Evolutionary conservation across 352 stramenopile species (phyloP).

Genomic region (Blastocystis sp.): DNA sequence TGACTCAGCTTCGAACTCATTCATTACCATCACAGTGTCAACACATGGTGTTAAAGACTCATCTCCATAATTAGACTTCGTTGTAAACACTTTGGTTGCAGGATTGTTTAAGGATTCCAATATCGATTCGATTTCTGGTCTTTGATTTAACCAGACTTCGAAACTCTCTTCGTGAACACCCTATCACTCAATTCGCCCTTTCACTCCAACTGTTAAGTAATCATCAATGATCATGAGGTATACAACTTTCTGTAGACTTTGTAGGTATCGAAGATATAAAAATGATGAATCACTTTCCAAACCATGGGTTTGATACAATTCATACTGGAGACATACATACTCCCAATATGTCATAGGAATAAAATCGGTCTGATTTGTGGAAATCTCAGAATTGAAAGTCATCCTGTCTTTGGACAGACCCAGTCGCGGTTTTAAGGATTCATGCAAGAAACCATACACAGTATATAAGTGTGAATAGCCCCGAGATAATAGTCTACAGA

Average conservation of each 20-base stretch:
- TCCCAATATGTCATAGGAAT: constrained; percentile 15
- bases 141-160: constrained; percentile 67
- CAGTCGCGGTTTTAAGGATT: neutral
- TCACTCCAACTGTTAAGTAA: neutral
- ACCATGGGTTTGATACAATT: neutral
- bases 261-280: constrained; percentile 25
- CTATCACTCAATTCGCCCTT: neutral
- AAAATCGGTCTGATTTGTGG: neutral
- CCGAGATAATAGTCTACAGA: constrained; percentile 27
- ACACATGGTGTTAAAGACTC: constrained; percentile 72
- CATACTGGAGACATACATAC: neutral
- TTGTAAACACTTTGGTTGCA: constrained; percentile 69
- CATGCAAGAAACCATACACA: constrained; percentile 14
- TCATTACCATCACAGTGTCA: neutral
- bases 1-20: neutral
- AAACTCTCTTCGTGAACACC: constrained; percentile 27
- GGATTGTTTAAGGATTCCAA: constrained; percentile 46
- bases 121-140: constrained; percentile 66
- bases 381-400: neutral
- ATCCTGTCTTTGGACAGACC: neutral
- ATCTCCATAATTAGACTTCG: constrained; percentile 81
- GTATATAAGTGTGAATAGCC: constrained; percentile 51
- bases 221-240: constrained; percentile 67
- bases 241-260: constrained; percentile 52
- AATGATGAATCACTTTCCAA: neutral